A percentile compares a stretch with the other conserved stretches of the same genome.
Evolutionary conservation across 306 rosid genomes (phyloP).

Genomic region (Vigna angularis): DNA sequence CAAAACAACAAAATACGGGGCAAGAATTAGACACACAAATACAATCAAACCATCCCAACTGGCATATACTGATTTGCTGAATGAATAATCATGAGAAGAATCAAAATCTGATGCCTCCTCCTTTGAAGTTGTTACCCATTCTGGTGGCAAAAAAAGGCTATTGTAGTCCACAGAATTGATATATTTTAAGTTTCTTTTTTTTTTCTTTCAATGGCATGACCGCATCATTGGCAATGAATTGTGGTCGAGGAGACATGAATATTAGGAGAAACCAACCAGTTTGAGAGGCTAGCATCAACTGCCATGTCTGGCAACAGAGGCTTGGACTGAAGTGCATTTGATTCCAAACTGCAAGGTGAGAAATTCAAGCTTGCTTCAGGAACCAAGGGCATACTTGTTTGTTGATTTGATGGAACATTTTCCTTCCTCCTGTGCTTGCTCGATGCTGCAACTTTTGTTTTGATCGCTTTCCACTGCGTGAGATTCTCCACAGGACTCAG

Average conservation of each 20-base stretch:
- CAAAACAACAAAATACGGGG: conserved; percentile 50
- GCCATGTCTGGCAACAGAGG: conserved; percentile 65
- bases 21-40: conserved; percentile 52
- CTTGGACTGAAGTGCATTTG: conserved; percentile 54
- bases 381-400: conserved; percentile 36
- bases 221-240: conserved; percentile 55
- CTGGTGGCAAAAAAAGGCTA: conserved; percentile 7
- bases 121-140: conserved; percentile 30
- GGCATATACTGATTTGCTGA: conserved; percentile 43
- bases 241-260: conserved; percentile 41
- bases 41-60: conserved; percentile 47
- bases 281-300: conserved; percentile 84
- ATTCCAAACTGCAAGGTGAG: conserved; percentile 44
- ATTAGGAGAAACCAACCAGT: conserved; percentile 68
- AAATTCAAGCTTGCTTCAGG: conserved; percentile 44
- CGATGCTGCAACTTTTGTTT: conserved; percentile 63
- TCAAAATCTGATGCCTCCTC: conserved; percentile 36
- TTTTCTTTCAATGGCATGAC: conserved; percentile 26
- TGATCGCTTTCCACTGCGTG: conserved; percentile 87
- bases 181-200: conserved; percentile 28
- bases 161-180: conserved; percentile 19
- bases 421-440: conserved; percentile 68
- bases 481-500: conserved; percentile 83
- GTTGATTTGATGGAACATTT: conserved; percentile 50
- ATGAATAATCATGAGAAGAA: conserved; percentile 42